phyloP scores from a whole-genome alignment of 148 eudicot genomes.

The Cornus controversa region DNA sequence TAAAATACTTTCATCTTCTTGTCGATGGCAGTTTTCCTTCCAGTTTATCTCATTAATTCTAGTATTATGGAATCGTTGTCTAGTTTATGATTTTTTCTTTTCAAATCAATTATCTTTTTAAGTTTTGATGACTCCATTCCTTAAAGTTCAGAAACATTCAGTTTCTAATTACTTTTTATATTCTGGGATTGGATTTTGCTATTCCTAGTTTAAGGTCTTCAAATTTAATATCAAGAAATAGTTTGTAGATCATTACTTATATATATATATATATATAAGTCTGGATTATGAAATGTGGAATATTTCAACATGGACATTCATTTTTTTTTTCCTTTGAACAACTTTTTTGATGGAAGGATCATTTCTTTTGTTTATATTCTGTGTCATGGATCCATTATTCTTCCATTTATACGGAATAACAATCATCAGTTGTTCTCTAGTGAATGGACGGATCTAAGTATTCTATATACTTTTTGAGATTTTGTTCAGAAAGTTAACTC shows the following conservation, averaged over 20 bases:
- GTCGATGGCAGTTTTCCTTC: background rate
- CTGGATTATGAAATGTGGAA: background rate
- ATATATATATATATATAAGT: too few relatives aligned
- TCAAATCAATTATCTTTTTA: background rate
- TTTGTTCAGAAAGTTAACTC: background rate
- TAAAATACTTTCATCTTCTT: constrained; percentile 9
- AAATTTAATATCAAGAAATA: background rate
- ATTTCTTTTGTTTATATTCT: too few relatives aligned
- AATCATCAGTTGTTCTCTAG: too few relatives aligned
- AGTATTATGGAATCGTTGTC: background rate
- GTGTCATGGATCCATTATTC: background rate
- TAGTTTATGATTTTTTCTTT: too few relatives aligned
- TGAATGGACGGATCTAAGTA: background rate
- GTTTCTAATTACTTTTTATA: background rate
- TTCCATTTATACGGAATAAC: background rate
- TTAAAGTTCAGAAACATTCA: background rate
- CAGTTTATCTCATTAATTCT: background rate
- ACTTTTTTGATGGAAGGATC: background rate
- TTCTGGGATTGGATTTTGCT: background rate
- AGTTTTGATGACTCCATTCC: background rate
- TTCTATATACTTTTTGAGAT: too few relatives aligned
- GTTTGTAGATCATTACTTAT: background rate
- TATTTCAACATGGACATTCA: too few relatives aligned
- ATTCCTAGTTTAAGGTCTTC: background rate
- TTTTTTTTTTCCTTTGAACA: background rate